Base-by-base conservation (phyloP, 148 eudicot genomes). In the Fagopyrum esculentum region DNA sequence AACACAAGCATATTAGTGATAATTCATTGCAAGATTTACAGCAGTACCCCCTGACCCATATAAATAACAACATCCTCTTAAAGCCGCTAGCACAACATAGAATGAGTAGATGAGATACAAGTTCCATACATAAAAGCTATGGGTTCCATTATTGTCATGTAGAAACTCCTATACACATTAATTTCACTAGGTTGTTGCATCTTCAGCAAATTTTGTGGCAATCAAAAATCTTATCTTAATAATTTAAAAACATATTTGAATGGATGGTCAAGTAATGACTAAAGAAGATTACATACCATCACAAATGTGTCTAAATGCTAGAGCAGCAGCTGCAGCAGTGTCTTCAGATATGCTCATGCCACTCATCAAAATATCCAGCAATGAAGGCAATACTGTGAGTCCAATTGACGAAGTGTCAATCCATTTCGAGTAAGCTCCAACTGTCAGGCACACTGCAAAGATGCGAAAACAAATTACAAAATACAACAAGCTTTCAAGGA, bases 361-460 rank as follows among this genome's bases (percentile, higher is more conserved):
- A 74, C 82, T 88, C 86, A 96, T 96, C 70, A 96, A 94, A 81
- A 96, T 84, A 78, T 96, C 93, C 80, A 96, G 90, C 74, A 92
- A 83, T 52, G 95, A 78, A 72, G 98, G 95, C 80, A 96, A 86
- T 80, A 84, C 82, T 49, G 94, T 88, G 66, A 88, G 83, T 71
- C 98, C 99, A 81, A 76, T 85, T 59, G 98, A 80, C 17, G 91
- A 87, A 78, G 95, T 83, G 84, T 96, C 94, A 72, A 96, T 90
- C 99, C 99, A 96, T 84, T 86, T 96, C 71, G 99, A 96, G 81
- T 90, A 96, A 75, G 99, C 99, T 74, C 99, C 99, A 81, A 91
- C 85, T 22, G 89, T 80, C 75, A 88, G 85, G 87, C 99, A 96
- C 69, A 91, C 99, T 96, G 82, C 4, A 77, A 11, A 46, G 13